phyloP scores from a whole-genome alignment of 192 early-diverging fungal genomes.

The Rhizophagus clarus region DNA sequence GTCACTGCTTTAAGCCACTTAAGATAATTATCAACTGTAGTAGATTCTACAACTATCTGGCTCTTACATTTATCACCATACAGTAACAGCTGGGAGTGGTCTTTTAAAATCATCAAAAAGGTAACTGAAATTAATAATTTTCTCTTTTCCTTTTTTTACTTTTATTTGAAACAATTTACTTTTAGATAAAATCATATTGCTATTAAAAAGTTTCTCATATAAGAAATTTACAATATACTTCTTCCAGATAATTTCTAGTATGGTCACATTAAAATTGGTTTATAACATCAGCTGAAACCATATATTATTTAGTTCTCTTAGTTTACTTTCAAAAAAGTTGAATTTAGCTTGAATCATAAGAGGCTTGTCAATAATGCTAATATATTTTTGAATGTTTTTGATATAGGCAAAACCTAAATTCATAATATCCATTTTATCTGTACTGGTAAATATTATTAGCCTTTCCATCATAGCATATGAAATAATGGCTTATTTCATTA shows the following conservation, averaged over 20 bases:
- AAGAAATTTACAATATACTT: background rate
- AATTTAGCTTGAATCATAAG: background rate
- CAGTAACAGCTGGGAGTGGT: background rate
- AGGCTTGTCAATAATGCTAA: background rate
- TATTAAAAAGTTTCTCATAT: background rate
- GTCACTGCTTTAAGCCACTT: background rate
- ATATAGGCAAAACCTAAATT: background rate
- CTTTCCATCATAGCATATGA: background rate
- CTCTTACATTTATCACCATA: background rate
- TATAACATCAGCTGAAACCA: background rate
- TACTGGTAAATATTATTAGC: background rate
- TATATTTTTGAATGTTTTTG: background rate
- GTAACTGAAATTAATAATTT: background rate
- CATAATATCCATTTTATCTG: background rate
- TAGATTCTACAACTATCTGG: background rate
- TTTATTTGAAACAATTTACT: background rate
- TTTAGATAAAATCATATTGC: background rate
- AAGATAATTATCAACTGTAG: background rate
- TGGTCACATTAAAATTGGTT: background rate
- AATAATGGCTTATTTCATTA: background rate
- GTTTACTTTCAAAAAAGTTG: too few relatives aligned
- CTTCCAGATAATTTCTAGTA: background rate
- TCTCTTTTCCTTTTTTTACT: too few relatives aligned
- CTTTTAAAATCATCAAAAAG: background rate
- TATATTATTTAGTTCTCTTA: background rate